Conservation (phyloP, 441 rosid genomes). For the Eutrema salsugineum region DNA sequence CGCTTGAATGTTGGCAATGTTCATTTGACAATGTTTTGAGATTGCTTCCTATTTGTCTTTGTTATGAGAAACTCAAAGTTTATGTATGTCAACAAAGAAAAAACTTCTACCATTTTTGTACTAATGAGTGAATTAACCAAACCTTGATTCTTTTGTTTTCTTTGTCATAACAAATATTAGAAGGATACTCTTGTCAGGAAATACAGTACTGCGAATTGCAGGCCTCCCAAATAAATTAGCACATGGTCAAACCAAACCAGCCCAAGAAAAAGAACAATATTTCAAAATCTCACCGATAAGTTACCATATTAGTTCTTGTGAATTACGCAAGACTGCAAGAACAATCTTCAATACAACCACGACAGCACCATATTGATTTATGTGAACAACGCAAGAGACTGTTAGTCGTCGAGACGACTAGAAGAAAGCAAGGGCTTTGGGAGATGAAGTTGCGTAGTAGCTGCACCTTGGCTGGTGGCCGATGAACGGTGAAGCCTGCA, state of each 20-base stretch:
- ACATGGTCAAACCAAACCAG: neutral
- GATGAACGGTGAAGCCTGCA: slow-evolving; percentile 34
- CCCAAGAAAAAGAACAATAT: neutral
- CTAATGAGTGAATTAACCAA: neutral
- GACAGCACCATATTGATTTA: neutral
- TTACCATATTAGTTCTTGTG: too few species aligned
- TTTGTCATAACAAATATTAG: neutral
- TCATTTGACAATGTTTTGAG: too few species aligned
- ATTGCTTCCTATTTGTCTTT: too few species aligned
- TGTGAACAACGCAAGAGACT: neutral
- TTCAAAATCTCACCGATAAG: neutral
- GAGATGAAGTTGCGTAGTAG: slow-evolving; percentile 8
- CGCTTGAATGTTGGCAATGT: neutral
- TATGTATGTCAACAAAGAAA: neutral
- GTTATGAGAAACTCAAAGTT: too few species aligned
- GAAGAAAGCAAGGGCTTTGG: slow-evolving; percentile 23
- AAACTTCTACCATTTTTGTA: neutral
- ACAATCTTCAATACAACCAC: too few species aligned
- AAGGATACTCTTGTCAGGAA: neutral
- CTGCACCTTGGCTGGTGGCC: slow-evolving; percentile 11
- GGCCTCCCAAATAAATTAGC: neutral
- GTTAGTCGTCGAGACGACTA: neutral
- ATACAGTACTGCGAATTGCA: too few species aligned
- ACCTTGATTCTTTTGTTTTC: neutral
- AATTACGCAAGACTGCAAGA: too few species aligned